Conservation (phyloP, 2,329 filamentous ascomycete species). For the Monosporascus sp. region DNA sequence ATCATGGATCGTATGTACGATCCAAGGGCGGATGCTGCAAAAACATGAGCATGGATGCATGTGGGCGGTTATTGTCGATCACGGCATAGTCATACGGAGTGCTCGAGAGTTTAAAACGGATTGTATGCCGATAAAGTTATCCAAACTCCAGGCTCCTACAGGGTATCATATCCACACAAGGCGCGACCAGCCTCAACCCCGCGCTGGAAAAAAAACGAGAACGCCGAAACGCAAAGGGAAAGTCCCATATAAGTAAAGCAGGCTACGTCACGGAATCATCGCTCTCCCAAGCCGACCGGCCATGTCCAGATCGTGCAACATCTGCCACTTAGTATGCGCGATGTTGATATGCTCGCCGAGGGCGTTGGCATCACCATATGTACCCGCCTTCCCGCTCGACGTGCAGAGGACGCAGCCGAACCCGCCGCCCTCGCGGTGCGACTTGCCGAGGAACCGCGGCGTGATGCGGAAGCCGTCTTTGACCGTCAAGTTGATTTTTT, state of each 20-base stretch:
- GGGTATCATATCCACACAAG: background rate
- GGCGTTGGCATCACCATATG: constrained; percentile 24
- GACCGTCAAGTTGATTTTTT: constrained; percentile 18
- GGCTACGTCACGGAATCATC: background rate
- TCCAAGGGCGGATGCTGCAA: too few relatives aligned
- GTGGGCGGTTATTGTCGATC: too few relatives aligned
- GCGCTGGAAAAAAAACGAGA: too few relatives aligned
- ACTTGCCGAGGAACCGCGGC: constrained; percentile 35
- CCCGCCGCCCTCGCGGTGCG: constrained; percentile 28
- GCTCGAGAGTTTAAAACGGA: too few relatives aligned
- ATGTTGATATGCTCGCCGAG: constrained; percentile 32
- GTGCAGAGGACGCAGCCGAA: constrained; percentile 37
- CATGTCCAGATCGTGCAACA: constrained; percentile 35
- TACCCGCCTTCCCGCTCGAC: constrained; percentile 29
- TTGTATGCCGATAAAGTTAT: too few relatives aligned
- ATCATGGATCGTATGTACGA: too few relatives aligned
- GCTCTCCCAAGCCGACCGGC: constrained; percentile 5
- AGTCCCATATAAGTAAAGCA: too few relatives aligned
- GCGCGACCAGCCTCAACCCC: background rate
- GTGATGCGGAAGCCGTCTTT: constrained; percentile 36
- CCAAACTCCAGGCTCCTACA: background rate
- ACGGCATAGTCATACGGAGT: too few relatives aligned
- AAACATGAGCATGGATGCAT: too few relatives aligned
- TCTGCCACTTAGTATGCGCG: constrained; percentile 37
- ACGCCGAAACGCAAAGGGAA: too few relatives aligned